A percentile compares a stretch with the other conserved stretches of the same genome.
Evolutionary conservation across 768 basidiomycete species (phyloP).

Genomic region (Kwoniella newhampshirensis): DNA sequence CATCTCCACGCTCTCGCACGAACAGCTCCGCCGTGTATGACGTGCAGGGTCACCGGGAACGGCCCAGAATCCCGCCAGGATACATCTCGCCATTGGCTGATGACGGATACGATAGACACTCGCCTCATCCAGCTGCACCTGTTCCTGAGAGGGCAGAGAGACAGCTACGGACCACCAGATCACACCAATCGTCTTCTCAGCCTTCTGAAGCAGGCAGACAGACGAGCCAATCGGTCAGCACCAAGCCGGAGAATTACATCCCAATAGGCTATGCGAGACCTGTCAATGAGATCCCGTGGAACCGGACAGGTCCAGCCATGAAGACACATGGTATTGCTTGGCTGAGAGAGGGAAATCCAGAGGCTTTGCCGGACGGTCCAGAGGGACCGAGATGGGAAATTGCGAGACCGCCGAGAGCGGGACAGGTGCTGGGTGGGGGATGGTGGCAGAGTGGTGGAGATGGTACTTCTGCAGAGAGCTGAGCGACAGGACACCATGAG

Average conservation of each 20-base stretch:
- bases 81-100: constrained; percentile 23
- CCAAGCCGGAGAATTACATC: constrained; percentile 19
- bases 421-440: background rate
- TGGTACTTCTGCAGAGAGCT: background rate
- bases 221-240: background rate
- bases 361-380: constrained; percentile 19
- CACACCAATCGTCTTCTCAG: background rate
- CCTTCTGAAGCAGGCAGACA: background rate
- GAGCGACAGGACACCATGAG: no score
- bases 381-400: constrained; percentile 38
- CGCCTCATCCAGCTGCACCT: constrained; percentile 36
- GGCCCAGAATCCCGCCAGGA: constrained; percentile 4
- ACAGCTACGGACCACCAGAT: background rate
- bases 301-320: constrained; percentile 43
- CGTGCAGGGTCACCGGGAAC: no score
- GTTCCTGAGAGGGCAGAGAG: constrained; percentile 3
- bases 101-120: constrained; percentile 34
- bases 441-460: constrained; percentile 14
- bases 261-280: constrained; percentile 38
- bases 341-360: constrained; percentile 19
- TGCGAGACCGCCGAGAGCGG: constrained; percentile 37
- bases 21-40: no score
- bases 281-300: constrained; percentile 26
- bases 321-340: constrained; percentile 43
- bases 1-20: no score